Base-by-base conservation (phyloP, 805 yeast genomes). In the Yarrowia sp. region DNA sequence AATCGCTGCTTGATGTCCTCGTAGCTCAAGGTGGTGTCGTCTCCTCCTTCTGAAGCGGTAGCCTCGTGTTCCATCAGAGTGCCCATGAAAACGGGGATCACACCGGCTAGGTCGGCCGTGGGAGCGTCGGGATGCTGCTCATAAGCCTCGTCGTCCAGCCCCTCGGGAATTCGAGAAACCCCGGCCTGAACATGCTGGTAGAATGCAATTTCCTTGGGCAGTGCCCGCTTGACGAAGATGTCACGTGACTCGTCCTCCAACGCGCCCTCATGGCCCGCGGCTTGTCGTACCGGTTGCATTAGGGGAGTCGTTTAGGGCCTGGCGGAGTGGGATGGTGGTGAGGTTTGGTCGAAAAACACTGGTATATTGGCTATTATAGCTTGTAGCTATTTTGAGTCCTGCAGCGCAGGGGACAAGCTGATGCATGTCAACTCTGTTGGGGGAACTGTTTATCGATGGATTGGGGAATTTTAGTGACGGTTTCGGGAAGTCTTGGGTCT, bases 181-280 rank as follows among this genome's bases (percentile, higher is more conserved):
- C 73, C 64, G 10, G 67, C 68, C 63, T 73, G 69, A 2, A 69
- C 77, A 24, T 76, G 71, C 24, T 82, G 78, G 74, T 95, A 94
- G 76, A 95, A 95, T n/a, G 84, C 87, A 36, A 89, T 76, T 76
- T 94, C 99, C 71, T 85, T 86, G 33, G 76, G 77, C 0, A 79
- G 75, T 0, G 93, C 81, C 0, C 88, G 87, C 76, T 95, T 94
- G 68, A 91, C 85, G 71, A 93, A 89, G 15, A 94, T 78, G 9
- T 85, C 77, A 0, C 92, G 96, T 47, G 84, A 85, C 8, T 76
- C 82, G 70, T 86, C 86, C 12, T 85, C 84, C 66, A 91, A 72
- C 2, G 89, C 84, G 0, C 97, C 98, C 7, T 83, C 90, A 74
- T 94, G 99, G 7, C 99, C 99, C 0, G 98, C 98, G 2, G 95